A percentile compares a stretch with the other conserved stretches of the same genome.
Conservation (phyloP, 2,329 filamentous ascomycete genomes). For the Fusarium xyrophilum region DNA sequence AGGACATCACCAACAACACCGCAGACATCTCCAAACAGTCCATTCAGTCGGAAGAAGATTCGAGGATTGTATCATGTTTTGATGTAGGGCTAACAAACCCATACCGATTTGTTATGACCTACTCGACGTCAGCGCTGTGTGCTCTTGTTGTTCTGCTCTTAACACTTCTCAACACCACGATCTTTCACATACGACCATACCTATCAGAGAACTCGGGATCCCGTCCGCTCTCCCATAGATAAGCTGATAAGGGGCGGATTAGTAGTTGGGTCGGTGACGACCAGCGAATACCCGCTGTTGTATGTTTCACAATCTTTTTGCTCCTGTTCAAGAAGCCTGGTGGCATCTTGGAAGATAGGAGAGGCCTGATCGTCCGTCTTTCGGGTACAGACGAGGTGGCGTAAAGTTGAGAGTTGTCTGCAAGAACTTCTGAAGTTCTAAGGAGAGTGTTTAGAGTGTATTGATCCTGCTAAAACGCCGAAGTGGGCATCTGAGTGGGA, state of each 20-base stretch:
- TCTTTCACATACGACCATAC: constrained; percentile 1
- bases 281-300: constrained; percentile 8
- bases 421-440: background rate
- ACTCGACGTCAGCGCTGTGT: background rate
- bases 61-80: fast-evolving
- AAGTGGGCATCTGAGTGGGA: background rate
- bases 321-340: background rate
- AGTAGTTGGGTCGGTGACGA: constrained; percentile 13
- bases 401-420: background rate
- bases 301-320: constrained; percentile 7
- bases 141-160: background rate
- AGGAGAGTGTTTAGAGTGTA: too few species aligned
- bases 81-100: too few species aligned
- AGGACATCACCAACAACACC: background rate
- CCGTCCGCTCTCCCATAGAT: constrained; percentile 1
- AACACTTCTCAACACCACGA: background rate
- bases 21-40: background rate
- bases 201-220: constrained; percentile 3
- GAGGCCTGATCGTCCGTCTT: too few species aligned
- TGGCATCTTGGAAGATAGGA: background rate
- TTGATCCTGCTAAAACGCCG: background rate
- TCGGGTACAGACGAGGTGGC: background rate
- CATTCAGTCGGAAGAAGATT: too few species aligned
- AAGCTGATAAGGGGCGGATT: constrained; percentile 9
- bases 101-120: background rate